Percentiles rank a stretch among this genome's conserved stretches.
Evolutionary conservation across 345 rosid species (phyloP).

Genomic region (Aegle marmelos): DNA sequence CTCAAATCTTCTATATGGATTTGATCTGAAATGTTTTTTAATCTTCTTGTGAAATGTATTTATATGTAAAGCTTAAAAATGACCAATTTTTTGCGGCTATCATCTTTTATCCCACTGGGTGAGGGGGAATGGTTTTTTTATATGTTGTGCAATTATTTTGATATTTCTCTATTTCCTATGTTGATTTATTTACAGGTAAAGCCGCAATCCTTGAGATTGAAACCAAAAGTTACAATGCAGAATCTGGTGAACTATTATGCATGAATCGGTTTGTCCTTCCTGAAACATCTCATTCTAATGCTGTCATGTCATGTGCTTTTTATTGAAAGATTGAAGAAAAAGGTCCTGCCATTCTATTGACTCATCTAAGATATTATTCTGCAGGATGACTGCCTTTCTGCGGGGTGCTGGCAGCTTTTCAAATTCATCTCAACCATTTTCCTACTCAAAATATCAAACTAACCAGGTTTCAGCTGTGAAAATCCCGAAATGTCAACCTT

Average conservation of each 20-base stretch:
- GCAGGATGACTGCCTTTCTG: slow-evolving; percentile 59
- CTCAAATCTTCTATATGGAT: background rate
- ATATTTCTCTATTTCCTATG: background rate
- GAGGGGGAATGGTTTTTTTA: background rate
- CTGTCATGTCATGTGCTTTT: background rate
- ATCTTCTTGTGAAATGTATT: background rate
- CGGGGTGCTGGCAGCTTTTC: slow-evolving; percentile 98
- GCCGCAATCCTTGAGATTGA: slow-evolving; percentile 85
- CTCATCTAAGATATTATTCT: slow-evolving; percentile 17
- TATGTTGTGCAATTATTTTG: background rate
- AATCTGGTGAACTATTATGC: slow-evolving; percentile 66
- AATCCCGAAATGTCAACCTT: slow-evolving; percentile 66
- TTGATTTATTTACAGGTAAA: slow-evolving; percentile 52
- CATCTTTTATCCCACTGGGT: too few species aligned
- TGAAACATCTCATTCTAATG: slow-evolving; percentile 10
- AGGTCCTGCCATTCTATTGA: background rate
- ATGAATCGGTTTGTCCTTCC: slow-evolving; percentile 62
- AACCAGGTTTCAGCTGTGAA: slow-evolving; percentile 56
- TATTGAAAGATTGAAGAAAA: background rate
- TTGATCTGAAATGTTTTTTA: background rate
- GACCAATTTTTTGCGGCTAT: background rate
- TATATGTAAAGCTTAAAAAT: background rate
- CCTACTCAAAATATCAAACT: slow-evolving; percentile 65
- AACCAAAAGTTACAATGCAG: slow-evolving; percentile 66
- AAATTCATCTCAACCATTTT: slow-evolving; percentile 58